Evolutionary conservation across 768 basidiomycete species (phyloP), one percentile per base, ranked within the genome.

Genomic region (Tulasnella sp.): DNA sequence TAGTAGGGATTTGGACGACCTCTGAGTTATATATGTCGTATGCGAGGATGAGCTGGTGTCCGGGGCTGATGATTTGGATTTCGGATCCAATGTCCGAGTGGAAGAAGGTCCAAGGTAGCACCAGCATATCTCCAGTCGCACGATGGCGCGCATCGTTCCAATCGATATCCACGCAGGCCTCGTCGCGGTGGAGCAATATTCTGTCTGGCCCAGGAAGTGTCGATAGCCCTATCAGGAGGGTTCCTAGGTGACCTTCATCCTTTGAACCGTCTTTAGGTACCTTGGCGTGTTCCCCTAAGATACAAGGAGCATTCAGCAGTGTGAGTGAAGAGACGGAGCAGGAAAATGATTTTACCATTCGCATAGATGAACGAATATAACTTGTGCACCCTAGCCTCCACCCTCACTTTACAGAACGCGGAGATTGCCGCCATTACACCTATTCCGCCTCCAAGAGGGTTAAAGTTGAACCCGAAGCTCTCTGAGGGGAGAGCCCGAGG

Each of bases 221-320:
- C 13, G 79, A 79, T 52, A 79, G 73, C 15, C 77, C 71, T 38
- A 80, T 63, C 1, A 80, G 75, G 9, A 83, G 72, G 1, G 80
- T 80, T 1, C 76, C 79, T 38, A 82, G 75, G 74, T 80, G 80
- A 26, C 65, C 63, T 9, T 70, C 68, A 7, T 68, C 65, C 7
- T 74, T 73, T 4, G 77, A 77, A 0, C 79, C 78, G 61, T 80
- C 80, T 43, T 74, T 70, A 63, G 79, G 79, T 0, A 74, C 41
- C 63, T 78, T 78, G 71, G 79, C 80, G 65, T 78, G 79, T 0
- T 72, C 73, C 7, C 70, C 78, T 59, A 34, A 19, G 38, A 3
- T 23, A 24, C 1, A 19, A 3, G 26, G 8, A 32, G 43, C 42
- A 3, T 29, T 48, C 19, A 27, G 19, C 11, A 23, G 7, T 21